Evolutionary conservation across 2,329 filamentous ascomycete species (phyloP), one percentile per base, ranked within the genome.

Genomic region (Ophiosphaerella herpotricha): DNA sequence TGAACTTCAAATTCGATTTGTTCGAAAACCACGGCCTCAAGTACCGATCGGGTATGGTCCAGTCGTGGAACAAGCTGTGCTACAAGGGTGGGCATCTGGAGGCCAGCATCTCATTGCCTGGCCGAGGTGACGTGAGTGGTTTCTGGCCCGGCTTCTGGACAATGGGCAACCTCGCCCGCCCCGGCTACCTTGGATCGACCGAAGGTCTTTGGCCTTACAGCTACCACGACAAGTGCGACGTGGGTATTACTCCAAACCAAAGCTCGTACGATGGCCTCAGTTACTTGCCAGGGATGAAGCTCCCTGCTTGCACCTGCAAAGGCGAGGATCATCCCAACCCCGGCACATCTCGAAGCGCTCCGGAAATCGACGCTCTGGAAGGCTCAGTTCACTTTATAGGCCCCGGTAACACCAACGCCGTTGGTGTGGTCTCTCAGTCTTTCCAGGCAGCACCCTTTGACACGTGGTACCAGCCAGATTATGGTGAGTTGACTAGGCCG

Each of bases 101-200:
- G 73, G 85, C 85, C 16, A 87, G 84, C 63, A 84, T 89, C 44
- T 89, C 86, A 4, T 75, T 90, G 5, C 87, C 87, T 12, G 87
- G 86, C 13, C 74, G 78, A 39, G 87, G 86, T 39, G 84, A 88
- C 55, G 80, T 84, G 12, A 79, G 83, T 47, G 87, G 87, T 49
- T 87, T 89, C 72, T 90, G 87, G 87, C 87, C 87, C 36, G 87
- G 87, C 71, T 87, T 89, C 71, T 90, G 87, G 87, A 79, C 85
- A 0, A 88, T 90, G 85, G 87, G 87, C 4, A 90, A 90, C 63
- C 78, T 90, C 18, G 87, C 83, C 33, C 80, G 87, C 56, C 84
- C 87, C 23, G 87, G 87, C 11, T 88, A 88, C 69, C 79, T 84
- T 29, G 82, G 85, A 8, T 88, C 86, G 1, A 89, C 86, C 0